Percentiles rank a stretch among this genome's conserved stretches.
Conservation (phyloP, 139 green algal species). For the Coccomyxa sp. region DNA sequence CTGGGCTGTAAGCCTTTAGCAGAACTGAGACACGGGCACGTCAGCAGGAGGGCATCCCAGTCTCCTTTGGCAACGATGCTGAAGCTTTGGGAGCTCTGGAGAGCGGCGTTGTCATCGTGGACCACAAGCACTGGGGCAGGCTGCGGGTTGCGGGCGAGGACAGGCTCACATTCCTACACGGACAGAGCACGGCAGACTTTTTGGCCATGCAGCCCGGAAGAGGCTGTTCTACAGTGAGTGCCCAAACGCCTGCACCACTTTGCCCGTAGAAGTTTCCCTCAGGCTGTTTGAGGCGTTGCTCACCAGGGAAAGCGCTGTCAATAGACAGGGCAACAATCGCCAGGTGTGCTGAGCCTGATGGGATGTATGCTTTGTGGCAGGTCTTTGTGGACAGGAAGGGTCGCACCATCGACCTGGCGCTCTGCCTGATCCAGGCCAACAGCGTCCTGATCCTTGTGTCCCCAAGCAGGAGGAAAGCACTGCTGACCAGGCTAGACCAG, state of each 20-base stretch:
- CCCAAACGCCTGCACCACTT: neutral
- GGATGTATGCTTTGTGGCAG: conserved; percentile 15
- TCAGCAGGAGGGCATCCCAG: conserved; percentile 42
- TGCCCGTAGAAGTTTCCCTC: no score
- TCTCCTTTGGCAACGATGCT: conserved; percentile 49
- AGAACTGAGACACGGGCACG: no score
- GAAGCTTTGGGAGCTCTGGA: conserved; percentile 42
- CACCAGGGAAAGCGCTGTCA: no score
- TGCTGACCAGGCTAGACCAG: conserved; percentile 66
- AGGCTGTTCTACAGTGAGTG: conserved; percentile 56
- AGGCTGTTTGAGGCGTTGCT: no score
- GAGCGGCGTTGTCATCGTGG: conserved; percentile 53
- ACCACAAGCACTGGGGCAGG: conserved; percentile 72
- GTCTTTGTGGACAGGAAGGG: conserved; percentile 63
- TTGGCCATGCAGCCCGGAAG: conserved; percentile 34
- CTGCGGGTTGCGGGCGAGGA: conserved; percentile 56
- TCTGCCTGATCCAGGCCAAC: conserved; percentile 32
- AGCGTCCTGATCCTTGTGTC: conserved; percentile 58
- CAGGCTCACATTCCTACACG: conserved; percentile 58
- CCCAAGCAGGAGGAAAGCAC: conserved; percentile 25
- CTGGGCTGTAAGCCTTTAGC: no score
- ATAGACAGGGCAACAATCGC: no score
- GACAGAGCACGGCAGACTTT: conserved; percentile 62
- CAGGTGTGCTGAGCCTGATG: neutral
- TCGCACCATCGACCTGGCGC: conserved; percentile 60